Conservation (phyloP, 352 stramenopile species). For the Globisporangium heterothallicum region DNA sequence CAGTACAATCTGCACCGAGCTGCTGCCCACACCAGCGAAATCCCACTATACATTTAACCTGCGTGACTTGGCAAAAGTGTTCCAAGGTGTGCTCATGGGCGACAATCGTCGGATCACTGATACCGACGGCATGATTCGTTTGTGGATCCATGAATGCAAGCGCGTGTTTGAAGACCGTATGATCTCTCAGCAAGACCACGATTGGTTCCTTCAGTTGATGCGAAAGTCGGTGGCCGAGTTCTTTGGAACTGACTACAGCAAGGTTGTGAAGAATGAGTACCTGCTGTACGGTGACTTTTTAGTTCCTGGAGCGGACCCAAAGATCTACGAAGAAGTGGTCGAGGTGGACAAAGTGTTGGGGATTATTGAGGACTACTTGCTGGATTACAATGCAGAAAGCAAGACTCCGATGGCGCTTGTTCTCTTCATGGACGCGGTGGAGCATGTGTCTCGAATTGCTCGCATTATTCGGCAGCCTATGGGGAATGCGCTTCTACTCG, state of each 20-base stretch:
- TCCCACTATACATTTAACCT: constrained; percentile 96
- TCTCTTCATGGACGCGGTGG: constrained; percentile 83
- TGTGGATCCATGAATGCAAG: constrained; percentile 93
- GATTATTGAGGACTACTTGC: constrained; percentile 87
- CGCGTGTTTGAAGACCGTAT: constrained; percentile 95
- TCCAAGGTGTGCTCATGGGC: constrained; percentile 89
- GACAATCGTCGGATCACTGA: constrained; percentile 68
- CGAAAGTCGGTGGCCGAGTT: constrained; percentile 55
- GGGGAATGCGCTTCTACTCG: constrained; percentile 89
- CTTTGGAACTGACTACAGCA: constrained; percentile 81
- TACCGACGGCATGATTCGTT: constrained; percentile 59
- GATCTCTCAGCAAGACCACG: constrained; percentile 86
- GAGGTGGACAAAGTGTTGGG: constrained; percentile 81
- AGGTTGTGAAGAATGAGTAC: constrained; percentile 69
- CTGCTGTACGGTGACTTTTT: constrained; percentile 81
- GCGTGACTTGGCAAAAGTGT: constrained; percentile 91
- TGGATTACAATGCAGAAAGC: constrained; percentile 89
- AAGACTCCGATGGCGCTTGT: constrained; percentile 89
- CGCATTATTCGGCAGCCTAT: constrained; percentile 78
- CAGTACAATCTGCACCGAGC: constrained; percentile 83
- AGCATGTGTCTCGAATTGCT: constrained; percentile 81
- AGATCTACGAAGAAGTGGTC: constrained; percentile 86
- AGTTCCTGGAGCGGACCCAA: constrained; percentile 70
- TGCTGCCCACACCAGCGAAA: constrained; percentile 92
- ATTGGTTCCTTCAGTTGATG: constrained; percentile 86